These are phyloP conservation scores for Lactarius trivialis DNA, from an alignment of 768 basidiomycete genomes.

Conservation along the genomic window DNA sequence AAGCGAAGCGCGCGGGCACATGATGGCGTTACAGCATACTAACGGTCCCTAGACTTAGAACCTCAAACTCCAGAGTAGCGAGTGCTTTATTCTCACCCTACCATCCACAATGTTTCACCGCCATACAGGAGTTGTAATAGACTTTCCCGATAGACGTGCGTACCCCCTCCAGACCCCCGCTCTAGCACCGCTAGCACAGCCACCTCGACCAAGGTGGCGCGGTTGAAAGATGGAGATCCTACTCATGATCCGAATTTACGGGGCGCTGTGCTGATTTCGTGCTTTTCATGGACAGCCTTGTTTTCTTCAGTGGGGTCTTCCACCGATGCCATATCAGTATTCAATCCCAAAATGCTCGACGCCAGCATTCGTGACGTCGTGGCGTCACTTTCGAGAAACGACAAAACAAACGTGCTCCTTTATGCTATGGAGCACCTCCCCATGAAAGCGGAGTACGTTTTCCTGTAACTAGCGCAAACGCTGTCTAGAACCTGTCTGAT, in stretches of 20 bases:
- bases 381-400: conserved; percentile 48
- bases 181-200: not conserved
- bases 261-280: not conserved
- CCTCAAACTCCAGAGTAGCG: not conserved
- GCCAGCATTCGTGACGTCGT: conserved; percentile 68
- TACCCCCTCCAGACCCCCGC: not conserved
- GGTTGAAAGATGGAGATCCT: not conserved
- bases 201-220: not conserved
- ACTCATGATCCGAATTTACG: not conserved
- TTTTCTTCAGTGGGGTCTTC: not conserved
- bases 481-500: conserved; percentile 4
- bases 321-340: conserved; percentile 43
- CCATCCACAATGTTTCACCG: conserved; percentile 6
- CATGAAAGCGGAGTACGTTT: conserved; percentile 49
- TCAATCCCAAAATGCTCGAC: conserved; percentile 73
- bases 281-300: not conserved
- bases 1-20: not conserved
- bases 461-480: not conserved
- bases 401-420: conserved; percentile 65
- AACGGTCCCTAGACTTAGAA: not conserved
- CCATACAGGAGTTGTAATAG: conserved; percentile 15
- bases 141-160: conserved; percentile 15
- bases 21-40: not conserved
- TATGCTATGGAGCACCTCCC: conserved; percentile 81
- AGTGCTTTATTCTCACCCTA: not conserved